Base-by-base conservation (phyloP, 1,139 yeast species). In the Komagataea norvegica region DNA sequence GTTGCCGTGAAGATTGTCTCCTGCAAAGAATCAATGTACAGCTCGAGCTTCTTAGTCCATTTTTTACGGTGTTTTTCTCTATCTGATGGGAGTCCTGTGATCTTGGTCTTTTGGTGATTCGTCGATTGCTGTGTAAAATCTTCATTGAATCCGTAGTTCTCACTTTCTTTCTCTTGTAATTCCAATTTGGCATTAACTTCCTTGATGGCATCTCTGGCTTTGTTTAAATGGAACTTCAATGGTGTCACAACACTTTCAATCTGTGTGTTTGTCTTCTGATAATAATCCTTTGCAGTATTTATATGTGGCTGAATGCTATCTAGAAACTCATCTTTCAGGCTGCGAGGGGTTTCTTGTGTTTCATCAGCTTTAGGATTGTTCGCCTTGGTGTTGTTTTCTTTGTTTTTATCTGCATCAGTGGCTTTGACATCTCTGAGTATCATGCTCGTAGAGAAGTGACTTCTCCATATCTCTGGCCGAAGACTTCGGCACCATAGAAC, bases 1-100 rank as follows among this genome's bases (percentile, higher is more conserved):
- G 93, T 80, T 0, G 91, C 89, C 0, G 79, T 72, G 44, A 80
- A 72, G 2, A 83, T 65, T 1, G 87, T 72, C 19, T 74, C 77
- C 49, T 79, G 88, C 24, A 84, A 57, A 8, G 81, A 74, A 46
- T 79, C 85, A 44, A 83, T 65, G 51, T 76, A 75, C 15, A 60
- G 54, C 25, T 70, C 77, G 28, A 82, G 47, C 52, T 67, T 68
- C 41, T 77, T 73, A 38, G 85, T 74, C 61, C 84, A 70, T 49
- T 72, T 55, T 14, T 60, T 57, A 34, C 76, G 54, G 36, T 51
- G 54, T 10, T 61, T 48, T 42, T 68, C 72, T 42, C 67, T 49
- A 36, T 67, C 69, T 1, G 73, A 67, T 2, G 75, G 75, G 21
- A 70, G 43, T 2, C 57, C 65, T 31, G 50, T 61, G 7, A 29